A percentile compares a stretch with the other conserved stretches of the same genome.
Conservation (phyloP, 768 basidiomycete genomes). For the Tricholoma bakamatsutake region DNA sequence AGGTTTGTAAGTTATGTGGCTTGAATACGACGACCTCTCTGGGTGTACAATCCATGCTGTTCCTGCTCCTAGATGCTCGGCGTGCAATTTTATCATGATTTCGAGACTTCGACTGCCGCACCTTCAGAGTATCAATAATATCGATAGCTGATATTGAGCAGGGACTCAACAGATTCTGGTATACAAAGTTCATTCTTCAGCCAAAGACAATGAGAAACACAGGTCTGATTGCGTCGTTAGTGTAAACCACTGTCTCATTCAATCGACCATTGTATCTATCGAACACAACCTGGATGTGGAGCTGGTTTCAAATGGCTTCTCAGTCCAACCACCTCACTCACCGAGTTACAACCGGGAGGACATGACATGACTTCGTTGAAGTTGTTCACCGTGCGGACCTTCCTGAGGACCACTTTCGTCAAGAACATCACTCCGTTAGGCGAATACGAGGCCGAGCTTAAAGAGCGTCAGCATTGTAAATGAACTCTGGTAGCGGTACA, state of each 20-base stretch:
- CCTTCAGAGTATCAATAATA: no score
- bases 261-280: constrained; percentile 6
- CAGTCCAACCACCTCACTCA: no score
- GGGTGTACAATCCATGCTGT: no score
- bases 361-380: neutral
- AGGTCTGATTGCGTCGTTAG: constrained; percentile 27
- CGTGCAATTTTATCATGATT: no score
- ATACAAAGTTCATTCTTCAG: no score
- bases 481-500: neutral
- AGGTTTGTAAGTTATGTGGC: no score
- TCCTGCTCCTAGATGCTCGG: no score
- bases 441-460: neutral
- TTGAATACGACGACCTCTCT: no score
- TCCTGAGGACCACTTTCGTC: neutral
- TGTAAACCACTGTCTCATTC: constrained; percentile 28
- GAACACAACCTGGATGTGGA: constrained; percentile 3
- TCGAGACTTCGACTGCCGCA: no score
- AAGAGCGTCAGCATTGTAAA: neutral
- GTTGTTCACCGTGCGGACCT: neutral
- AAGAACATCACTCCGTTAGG: neutral
- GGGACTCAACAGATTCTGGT: no score
- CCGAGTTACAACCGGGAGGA: constrained; percentile 25
- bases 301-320: neutral
- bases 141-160: no score
- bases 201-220: constrained; percentile 26